These are phyloP conservation scores for Zoysia pacifica DNA, from an alignment of 176 grass and related monocot genomes.

Conservation along the genomic window DNA sequence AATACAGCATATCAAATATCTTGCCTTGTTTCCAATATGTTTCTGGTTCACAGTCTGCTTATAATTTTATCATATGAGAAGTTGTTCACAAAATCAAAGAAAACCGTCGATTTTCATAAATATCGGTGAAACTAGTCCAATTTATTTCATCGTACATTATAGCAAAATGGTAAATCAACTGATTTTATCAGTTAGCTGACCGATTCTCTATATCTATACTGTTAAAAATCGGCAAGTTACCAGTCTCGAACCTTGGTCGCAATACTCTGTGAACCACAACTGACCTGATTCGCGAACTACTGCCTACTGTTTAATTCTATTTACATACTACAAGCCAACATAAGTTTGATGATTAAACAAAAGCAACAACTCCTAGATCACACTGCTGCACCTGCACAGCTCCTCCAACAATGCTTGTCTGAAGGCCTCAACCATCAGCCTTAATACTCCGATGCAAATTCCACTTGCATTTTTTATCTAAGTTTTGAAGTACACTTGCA, in stretches of 20 bases:
- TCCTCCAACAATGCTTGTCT: too few species aligned
- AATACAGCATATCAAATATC: background rate
- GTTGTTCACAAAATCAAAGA: background rate
- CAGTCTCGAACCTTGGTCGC: background rate
- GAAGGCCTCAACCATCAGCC: too few species aligned
- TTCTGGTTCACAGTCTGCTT: background rate
- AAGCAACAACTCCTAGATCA: too few species aligned
- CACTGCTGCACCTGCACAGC: too few species aligned
- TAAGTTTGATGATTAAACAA: background rate
- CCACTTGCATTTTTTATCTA: background rate
- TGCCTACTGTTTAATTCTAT: background rate
- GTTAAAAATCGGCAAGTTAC: too few species aligned
- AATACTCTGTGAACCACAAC: background rate
- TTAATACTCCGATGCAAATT: too few species aligned
- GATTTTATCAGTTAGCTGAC: too few species aligned
- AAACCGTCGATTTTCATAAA: too few species aligned
- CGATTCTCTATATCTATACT: too few species aligned
- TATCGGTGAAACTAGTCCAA: too few species aligned
- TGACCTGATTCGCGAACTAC: background rate
- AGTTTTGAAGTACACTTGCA: background rate
- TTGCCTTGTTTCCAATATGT: background rate
- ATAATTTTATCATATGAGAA: background rate
- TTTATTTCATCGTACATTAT: too few species aligned
- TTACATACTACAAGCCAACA: background rate
- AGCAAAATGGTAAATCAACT: too few species aligned